phyloP scores from a whole-genome alignment of 129 eudicot genomes.

The Centella asiatica region DNA sequence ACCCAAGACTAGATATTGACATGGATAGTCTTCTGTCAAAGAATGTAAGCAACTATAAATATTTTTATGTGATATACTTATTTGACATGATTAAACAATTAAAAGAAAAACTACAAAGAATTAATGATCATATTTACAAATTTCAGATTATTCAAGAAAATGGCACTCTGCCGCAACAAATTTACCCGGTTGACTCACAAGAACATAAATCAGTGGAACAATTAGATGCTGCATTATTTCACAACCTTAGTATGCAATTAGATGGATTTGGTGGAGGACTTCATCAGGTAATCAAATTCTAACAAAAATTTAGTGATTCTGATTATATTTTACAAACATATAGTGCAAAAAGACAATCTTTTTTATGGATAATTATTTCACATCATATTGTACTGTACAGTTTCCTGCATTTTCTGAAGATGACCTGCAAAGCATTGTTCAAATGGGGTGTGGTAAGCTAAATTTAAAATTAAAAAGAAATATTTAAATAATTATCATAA shows the following conservation, averaged over 20 bases:
- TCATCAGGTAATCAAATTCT: constrained; percentile 42
- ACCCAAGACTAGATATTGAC: constrained; percentile 60
- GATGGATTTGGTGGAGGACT: constrained; percentile 49
- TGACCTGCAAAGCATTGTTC: constrained; percentile 83
- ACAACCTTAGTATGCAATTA: constrained; percentile 27
- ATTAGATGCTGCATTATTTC: constrained; percentile 18
- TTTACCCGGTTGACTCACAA: constrained; percentile 51
- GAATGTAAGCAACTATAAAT: constrained; percentile 48
- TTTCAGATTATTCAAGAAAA: constrained; percentile 41
- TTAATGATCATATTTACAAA: neutral
- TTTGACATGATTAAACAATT: neutral
- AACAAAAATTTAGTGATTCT: neutral
- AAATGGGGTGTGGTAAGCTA: constrained; percentile 54
- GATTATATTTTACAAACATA: neutral
- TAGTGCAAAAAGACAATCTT: neutral
- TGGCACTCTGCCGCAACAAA: constrained; percentile 36
- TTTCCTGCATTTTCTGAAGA: constrained; percentile 56
- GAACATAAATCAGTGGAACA: constrained; percentile 41
- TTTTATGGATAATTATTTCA: neutral
- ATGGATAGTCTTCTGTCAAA: constrained; percentile 49
- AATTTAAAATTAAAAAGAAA: neutral
- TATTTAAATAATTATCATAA: neutral
- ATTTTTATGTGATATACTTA: neutral
- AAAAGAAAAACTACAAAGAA: neutral
- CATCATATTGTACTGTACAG: constrained; percentile 22